A percentile compares a stretch with the other conserved stretches of the same genome.
phyloP scores from a whole-genome alignment of 805 yeast genomes.

The Candida takata region DNA sequence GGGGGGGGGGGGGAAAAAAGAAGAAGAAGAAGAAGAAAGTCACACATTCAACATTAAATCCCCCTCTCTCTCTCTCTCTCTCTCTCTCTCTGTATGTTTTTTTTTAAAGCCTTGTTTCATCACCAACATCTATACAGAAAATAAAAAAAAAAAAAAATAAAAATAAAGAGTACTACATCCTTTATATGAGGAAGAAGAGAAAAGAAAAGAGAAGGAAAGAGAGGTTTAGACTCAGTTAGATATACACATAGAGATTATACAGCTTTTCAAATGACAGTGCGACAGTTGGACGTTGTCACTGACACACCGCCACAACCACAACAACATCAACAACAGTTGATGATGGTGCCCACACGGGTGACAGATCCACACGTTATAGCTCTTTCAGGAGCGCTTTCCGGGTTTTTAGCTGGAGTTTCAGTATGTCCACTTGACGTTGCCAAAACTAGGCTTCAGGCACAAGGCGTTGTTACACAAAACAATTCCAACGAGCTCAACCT shows the following conservation, averaged over 20 bases:
- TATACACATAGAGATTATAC: too few relatives aligned
- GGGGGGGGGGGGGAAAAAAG: too few relatives aligned
- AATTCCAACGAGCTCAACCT: slow-evolving; percentile 14
- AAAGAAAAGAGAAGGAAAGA: background rate
- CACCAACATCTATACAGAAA: too few relatives aligned
- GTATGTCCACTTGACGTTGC: slow-evolving; percentile 97
- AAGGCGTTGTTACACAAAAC: slow-evolving; percentile 44
- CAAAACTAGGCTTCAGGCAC: slow-evolving; percentile 91
- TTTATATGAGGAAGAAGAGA: background rate
- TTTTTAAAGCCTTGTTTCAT: too few relatives aligned
- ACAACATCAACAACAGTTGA: too few relatives aligned
- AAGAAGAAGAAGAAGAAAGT: too few relatives aligned
- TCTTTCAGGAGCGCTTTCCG: slow-evolving; percentile 88
- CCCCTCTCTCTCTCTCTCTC: too few relatives aligned
- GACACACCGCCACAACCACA: background rate
- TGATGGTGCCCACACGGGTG: background rate
- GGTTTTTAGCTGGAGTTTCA: slow-evolving; percentile 77
- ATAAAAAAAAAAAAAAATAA: too few relatives aligned
- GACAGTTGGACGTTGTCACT: background rate
- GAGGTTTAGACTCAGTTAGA: too few relatives aligned
- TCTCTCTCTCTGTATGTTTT: too few relatives aligned
- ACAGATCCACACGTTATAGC: slow-evolving; percentile 57
- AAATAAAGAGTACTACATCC: too few relatives aligned
- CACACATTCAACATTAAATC: slow-evolving; percentile 92
- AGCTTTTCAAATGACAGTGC: too few relatives aligned